These are phyloP conservation scores for Aureobasidium zeae DNA, from an alignment of 2,329 filamentous ascomycete species.

Conservation along the genomic window DNA sequence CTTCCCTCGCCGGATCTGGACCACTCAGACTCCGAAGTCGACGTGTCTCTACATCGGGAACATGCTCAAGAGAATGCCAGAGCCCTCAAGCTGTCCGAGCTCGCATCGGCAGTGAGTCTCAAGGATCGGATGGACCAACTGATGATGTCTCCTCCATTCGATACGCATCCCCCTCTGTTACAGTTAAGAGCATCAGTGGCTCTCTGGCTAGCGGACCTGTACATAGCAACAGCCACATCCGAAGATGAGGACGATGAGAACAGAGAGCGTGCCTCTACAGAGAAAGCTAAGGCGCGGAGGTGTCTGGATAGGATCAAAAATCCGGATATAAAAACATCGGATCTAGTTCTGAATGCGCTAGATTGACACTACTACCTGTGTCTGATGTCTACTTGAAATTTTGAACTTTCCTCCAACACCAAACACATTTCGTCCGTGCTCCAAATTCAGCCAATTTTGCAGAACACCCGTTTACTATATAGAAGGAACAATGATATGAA, in stretches of 20 bases:
- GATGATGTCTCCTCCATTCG: constrained; percentile 61
- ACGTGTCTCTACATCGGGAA: constrained; percentile 17
- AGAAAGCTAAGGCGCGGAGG: background rate
- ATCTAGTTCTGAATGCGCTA: background rate
- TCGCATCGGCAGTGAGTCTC: constrained; percentile 53
- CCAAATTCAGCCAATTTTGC: constrained; percentile 5
- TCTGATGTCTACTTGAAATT: too few species aligned
- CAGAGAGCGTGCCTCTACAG: constrained; percentile 3
- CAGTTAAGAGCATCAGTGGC: constrained; percentile 64
- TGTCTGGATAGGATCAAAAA: constrained; percentile 6
- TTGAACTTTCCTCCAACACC: too few species aligned
- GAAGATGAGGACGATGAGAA: constrained; percentile 2
- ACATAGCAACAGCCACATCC: constrained; percentile 9
- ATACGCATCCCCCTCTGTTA: constrained; percentile 56
- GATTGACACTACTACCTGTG: background rate
- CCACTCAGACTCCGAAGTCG: constrained; percentile 19
- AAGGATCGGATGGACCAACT: constrained; percentile 61
- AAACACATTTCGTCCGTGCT: constrained; percentile 11
- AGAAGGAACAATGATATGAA: too few species aligned
- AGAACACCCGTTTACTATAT: background rate
- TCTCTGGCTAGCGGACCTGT: constrained; percentile 65
- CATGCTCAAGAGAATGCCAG: background rate
- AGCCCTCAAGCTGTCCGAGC: constrained; percentile 31
- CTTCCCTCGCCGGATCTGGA: constrained; percentile 4
- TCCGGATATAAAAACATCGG: background rate